Percentiles rank a stretch among this genome's conserved stretches.
Conservation (phyloP, 2,329 filamentous ascomycete species). For the Aureobasidium lini region DNA sequence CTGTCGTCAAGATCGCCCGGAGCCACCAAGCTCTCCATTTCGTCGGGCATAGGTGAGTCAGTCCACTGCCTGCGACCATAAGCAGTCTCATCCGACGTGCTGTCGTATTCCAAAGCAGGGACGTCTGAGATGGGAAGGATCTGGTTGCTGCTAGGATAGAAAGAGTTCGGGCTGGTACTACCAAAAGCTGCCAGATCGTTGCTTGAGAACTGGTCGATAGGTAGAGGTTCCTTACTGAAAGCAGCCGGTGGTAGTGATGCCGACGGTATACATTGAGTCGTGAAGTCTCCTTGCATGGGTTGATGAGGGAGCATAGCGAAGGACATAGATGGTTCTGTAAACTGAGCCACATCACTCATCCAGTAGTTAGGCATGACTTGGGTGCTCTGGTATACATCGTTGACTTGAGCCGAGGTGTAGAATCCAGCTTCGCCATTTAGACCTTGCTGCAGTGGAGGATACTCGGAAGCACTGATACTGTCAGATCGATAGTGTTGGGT, state of each 20-base stretch:
- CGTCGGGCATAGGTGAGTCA: constrained; percentile 1
- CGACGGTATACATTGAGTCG: neutral
- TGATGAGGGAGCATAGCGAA: neutral
- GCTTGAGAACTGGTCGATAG: neutral
- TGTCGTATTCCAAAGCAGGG: constrained; percentile 6
- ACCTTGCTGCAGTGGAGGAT: neutral
- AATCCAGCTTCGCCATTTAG: neutral
- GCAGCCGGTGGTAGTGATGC: constrained; percentile 3
- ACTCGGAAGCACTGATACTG: neutral
- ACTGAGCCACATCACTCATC: neutral
- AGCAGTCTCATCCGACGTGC: neutral
- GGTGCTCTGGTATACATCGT: neutral
- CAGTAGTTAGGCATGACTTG: neutral
- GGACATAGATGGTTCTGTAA: neutral
- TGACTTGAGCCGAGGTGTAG: neutral
- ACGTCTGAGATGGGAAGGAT: constrained; percentile 1
- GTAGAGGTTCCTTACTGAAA: neutral
- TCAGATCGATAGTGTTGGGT: neutral
- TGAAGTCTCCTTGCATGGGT: neutral
- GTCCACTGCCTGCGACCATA: neutral
- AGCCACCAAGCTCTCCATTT: neutral
- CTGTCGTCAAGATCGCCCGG: constrained; percentile 6
- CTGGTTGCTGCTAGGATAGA: neutral
- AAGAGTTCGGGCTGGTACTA: neutral
- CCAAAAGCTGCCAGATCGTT: neutral